These are phyloP conservation scores for Nakazawaea ambrosiae DNA, from an alignment of 805 yeast species.

Conservation along the genomic window DNA sequence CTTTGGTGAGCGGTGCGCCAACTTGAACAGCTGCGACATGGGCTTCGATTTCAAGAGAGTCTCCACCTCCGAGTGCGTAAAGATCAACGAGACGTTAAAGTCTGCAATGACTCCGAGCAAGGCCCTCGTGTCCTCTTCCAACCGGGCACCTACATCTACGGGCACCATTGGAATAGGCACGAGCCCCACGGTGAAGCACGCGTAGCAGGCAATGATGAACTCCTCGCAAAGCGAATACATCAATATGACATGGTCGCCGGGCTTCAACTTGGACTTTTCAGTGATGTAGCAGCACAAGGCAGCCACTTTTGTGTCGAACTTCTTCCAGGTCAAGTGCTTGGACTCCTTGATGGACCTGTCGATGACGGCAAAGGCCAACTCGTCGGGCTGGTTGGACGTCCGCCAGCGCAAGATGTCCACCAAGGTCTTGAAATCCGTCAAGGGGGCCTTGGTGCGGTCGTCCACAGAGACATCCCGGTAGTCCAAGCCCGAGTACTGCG, in stretches of 20 bases:
- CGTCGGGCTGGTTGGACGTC: conserved; percentile 66
- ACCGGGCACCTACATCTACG: conserved; percentile 55
- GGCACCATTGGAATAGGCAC: conserved; percentile 75
- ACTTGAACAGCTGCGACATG: conserved; percentile 51
- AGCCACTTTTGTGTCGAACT: conserved; percentile 69
- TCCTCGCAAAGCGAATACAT: conserved; percentile 88
- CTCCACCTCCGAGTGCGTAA: conserved; percentile 76
- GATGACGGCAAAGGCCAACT: conserved; percentile 57
- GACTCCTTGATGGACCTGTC: conserved; percentile 36
- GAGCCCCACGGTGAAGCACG: conserved; percentile 78
- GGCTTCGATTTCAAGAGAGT: conserved; percentile 60
- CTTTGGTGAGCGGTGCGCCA: conserved; percentile 33
- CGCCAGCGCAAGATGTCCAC: conserved; percentile 76
- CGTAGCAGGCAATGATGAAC: conserved; percentile 72
- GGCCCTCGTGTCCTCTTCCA: conserved; percentile 68
- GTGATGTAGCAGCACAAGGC: conserved; percentile 68
- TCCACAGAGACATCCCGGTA: conserved; percentile 71
- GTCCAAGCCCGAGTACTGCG: conserved; percentile 79
- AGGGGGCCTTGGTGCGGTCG: conserved; percentile 64
- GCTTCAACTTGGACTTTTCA: conserved; percentile 52
- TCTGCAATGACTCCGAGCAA: conserved; percentile 61
- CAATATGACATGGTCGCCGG: conserved; percentile 71
- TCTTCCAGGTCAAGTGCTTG: conserved; percentile 67
- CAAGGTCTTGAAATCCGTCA: conserved; percentile 66
- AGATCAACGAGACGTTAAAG: conserved; percentile 61